Evolutionary conservation across 1,139 yeast species (phyloP).

Genomic region (Diutina siamensis): DNA sequence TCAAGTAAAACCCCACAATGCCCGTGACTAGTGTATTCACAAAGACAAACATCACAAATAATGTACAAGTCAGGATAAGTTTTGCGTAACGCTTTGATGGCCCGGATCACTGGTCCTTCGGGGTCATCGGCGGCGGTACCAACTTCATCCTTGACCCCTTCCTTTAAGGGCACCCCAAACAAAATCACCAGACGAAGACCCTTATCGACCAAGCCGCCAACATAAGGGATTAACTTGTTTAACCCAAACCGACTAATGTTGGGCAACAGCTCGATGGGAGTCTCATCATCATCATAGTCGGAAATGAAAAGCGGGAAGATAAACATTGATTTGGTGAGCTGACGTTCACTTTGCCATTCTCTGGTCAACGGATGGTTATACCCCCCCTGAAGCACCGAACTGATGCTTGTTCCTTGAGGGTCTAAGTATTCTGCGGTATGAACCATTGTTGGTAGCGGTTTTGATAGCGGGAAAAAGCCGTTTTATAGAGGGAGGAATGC

Average conservation of each 20-base stretch:
- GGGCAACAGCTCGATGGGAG: conserved; percentile 65
- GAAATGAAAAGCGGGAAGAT: conserved; percentile 86
- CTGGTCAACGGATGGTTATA: conserved; percentile 84
- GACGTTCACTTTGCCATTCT: conserved; percentile 85
- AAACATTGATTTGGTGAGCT: conserved; percentile 76
- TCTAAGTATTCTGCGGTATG: conserved; percentile 64
- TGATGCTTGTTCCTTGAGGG: conserved; percentile 44
- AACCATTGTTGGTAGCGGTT: conserved; percentile 16
- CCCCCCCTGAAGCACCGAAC: conserved; percentile 87
- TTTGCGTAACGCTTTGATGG: conserved; percentile 27
- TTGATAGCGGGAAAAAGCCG: background rate
- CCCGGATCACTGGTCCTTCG: conserved; percentile 82
- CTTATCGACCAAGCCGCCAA: conserved; percentile 56
- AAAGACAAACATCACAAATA: conserved; percentile 90
- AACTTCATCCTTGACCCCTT: conserved; percentile 61
- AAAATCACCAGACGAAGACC: conserved; percentile 80
- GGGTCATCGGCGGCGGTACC: conserved; percentile 97
- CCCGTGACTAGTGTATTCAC: conserved; percentile 95
- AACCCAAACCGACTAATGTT: conserved; percentile 82
- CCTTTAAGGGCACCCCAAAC: conserved; percentile 81
- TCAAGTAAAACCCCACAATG: conserved; percentile 88
- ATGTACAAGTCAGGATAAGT: conserved; percentile 48
- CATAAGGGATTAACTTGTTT: conserved; percentile 65
- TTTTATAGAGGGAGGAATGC: too few species aligned
- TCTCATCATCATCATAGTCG: conserved; percentile 74